Evolutionary conservation across 495 filamentous ascomycete species (phyloP), one percentile per base, ranked within the genome.

Genomic region (Astrocystis sublimbata): DNA sequence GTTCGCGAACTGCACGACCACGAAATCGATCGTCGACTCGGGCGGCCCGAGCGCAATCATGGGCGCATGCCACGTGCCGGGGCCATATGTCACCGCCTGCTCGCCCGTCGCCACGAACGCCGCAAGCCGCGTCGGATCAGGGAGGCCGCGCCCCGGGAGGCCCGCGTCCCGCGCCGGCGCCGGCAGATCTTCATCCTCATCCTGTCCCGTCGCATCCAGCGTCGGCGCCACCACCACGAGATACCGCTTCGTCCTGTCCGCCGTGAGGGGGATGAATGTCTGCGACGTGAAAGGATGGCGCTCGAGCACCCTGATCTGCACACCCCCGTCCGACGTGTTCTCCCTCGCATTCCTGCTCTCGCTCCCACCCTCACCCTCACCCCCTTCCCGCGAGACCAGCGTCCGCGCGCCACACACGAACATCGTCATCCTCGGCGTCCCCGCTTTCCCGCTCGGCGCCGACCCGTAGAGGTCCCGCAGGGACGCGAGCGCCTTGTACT

Each of bases 61-160:
- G 2, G 94, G 94, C 64, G 93, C 92, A 82, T 98, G 94, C 93
- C 96, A 98, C 43, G 92, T 97, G 15, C 91, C 94, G 15, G 88
- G 85, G 12, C 84, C 90, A 75, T 98, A 98, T 15, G 92, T 97
- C 19, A 98, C 90, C 2, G 91, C 93, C 80, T 96, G 90, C 12
- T 84, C 79, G 6, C 88, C 87, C n/a, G 78, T 83, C 10, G 90
- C 93, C 28, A 93, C 70, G 69, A 97, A 98, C 1, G 92, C 94
- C 65, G 79, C 84, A 31, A 93, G 51, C 23, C 85, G 81, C 6
- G 71, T 52, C 51, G 96, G 65, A 76, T 96, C 92, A 8, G 94
- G 94, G 49, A 89, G 78, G 0, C 93, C 90, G 0, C 67, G 81
- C 51, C 83, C 84, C 7, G 78, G 79, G 6, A 80, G 70, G 6